Base-by-base conservation (phyloP, 164 flowering plant species). In the Sextonia rubra region DNA sequence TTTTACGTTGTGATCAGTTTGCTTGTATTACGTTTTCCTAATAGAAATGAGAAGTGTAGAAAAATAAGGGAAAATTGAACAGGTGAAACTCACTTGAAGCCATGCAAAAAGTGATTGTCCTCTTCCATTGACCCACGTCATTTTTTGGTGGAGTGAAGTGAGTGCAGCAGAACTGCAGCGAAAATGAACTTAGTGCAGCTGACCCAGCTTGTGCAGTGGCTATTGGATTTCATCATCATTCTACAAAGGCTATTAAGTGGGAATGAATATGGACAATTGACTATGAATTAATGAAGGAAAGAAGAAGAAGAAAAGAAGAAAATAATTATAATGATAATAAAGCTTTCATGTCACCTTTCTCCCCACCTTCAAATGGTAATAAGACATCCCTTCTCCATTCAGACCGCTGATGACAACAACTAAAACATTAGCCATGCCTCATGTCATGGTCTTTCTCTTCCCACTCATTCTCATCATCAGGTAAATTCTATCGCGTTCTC, bases 71-170 rank as follows among this genome's bases (percentile, higher is more conserved):
- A 52, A 52, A 52, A 52, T 52, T 15, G 58, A 15, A 52, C 4
- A 2, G n/a, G 58, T 52, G 58, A 17, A 20, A 52, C n/a, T 37
- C 11, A 52, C 20, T 52, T 15, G 58, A 20, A 17, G n/a, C n/a
- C 58, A 37, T 37, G 44, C 44, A 37, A 9, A 37, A 37, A 8
- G 8, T 37, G 44, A 37, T 37, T 37, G 44, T 37, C 44, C 44
- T 37, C 8, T 37, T 37, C 44, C 4, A 52, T 52, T 52, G 58
- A 52, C 58, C 58, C 6, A 52, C 58, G 14, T 17, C 4, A 1
- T 52, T 52, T 52, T 52, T 52, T 52, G n/a, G 58, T 52, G 58
- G 58, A 52, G 58, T 52, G 58, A 52, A 52, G 58, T 52, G 58
- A 52, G 58, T 52, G 58, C 17, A 52, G 58, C n/a, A 52, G 58